These are phyloP conservation scores for Populus euphratica DNA, from an alignment of 345 rosid genomes.

Conservation along the genomic window DNA sequence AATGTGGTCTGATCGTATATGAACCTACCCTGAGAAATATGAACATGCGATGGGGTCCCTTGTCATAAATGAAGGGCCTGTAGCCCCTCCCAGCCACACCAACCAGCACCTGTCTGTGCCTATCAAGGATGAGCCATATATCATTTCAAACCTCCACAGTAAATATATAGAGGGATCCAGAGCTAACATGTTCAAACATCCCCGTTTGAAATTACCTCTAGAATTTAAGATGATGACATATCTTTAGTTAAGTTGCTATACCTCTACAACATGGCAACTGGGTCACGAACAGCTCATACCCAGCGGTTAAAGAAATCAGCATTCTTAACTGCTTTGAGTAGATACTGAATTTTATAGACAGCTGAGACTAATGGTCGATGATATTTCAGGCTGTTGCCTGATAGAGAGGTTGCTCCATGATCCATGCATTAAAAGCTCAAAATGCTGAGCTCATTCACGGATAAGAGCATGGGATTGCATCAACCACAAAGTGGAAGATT, in stretches of 20 bases:
- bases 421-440: conserved; percentile 10
- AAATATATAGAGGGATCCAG: background rate
- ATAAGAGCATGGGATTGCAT: background rate
- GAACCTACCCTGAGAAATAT: conserved; percentile 15
- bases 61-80: conserved; percentile 7
- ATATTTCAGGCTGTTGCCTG: background rate
- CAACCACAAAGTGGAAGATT: background rate
- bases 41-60: conserved; percentile 24
- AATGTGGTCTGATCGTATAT: background rate
- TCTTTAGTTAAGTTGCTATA: conserved; percentile 14
- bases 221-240: background rate
- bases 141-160: background rate
- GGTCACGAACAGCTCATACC: background rate
- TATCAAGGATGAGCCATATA: conserved; percentile 2
- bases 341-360: background rate
- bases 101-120: conserved; percentile 12
- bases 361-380: background rate
- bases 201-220: background rate
- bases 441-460: conserved; percentile 16
- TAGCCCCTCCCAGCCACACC: conserved; percentile 12
- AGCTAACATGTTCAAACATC: background rate
- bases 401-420: background rate
- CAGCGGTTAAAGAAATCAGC: conserved; percentile 2
- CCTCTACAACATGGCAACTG: conserved; percentile 21
- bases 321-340: background rate